These are phyloP conservation scores for Citrus unshiu DNA, from an alignment of 345 rosid species.

Conservation along the genomic window DNA sequence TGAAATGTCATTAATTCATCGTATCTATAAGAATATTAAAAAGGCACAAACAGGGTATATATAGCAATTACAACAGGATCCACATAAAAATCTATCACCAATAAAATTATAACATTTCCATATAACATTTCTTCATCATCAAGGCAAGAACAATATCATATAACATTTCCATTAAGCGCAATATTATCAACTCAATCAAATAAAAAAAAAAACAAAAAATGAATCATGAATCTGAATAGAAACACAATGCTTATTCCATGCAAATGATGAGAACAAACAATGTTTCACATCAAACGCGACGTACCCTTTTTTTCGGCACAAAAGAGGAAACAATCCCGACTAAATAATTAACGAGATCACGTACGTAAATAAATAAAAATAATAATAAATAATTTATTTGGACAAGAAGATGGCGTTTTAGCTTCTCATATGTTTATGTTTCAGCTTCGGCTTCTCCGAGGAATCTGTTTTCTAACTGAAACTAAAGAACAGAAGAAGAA, in stretches of 20 bases:
- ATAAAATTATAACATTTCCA: too few relatives aligned
- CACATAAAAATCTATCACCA: too few relatives aligned
- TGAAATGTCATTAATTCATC: neutral
- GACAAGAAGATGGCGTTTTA: neutral
- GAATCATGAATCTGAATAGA: too few relatives aligned
- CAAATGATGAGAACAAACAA: neutral
- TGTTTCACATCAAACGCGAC: neutral
- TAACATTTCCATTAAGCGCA: too few relatives aligned
- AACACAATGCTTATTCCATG: neutral
- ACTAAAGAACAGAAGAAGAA: neutral
- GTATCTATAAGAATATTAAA: too few relatives aligned
- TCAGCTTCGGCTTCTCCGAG: neutral
- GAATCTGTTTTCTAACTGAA: neutral
- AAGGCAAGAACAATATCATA: too few relatives aligned
- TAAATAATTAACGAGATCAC: neutral
- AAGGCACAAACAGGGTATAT: too few relatives aligned
- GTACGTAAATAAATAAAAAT: neutral
- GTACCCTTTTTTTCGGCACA: neutral
- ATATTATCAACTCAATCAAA: too few relatives aligned
- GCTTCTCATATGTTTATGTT: neutral
- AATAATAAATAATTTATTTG: too few relatives aligned
- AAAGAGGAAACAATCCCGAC: neutral
- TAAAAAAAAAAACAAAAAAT: too few relatives aligned
- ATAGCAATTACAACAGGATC: too few relatives aligned
- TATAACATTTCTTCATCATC: too few relatives aligned